phyloP scores from a whole-genome alignment of 2,329 filamentous ascomycete genomes.

The Phyllosticta citribraziliensis region DNA sequence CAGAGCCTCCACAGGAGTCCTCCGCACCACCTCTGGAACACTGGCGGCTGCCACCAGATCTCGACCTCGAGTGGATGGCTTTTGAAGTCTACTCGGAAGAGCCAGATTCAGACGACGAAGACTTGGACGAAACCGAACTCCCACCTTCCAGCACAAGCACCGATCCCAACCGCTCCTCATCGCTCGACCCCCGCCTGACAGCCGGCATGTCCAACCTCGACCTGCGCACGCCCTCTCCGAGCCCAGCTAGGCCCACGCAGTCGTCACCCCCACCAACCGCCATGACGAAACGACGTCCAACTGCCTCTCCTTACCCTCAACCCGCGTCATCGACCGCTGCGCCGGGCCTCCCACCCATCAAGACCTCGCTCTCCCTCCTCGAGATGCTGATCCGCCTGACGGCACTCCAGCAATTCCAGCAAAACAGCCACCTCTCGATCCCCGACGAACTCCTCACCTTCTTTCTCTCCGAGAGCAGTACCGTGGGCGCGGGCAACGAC shows the following conservation, averaged over 20 bases:
- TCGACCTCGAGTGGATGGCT: conserved; percentile 86
- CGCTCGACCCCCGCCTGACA: conserved; percentile 19
- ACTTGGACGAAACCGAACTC: conserved; percentile 29
- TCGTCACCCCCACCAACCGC: conserved; percentile 13
- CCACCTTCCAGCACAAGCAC: conserved; percentile 11
- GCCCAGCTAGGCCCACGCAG: conserved; percentile 11
- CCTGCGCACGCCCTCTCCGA: conserved; percentile 22
- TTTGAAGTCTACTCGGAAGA: conserved; percentile 71
- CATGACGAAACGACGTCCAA: conserved; percentile 14
- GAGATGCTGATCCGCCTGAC: conserved; percentile 82
- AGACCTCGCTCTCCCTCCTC: conserved; percentile 66
- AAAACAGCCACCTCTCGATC: conserved; percentile 79
- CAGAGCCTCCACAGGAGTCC: conserved; percentile 9
- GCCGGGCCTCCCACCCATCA: conserved; percentile 40
- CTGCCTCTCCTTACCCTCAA: conserved; percentile 18
- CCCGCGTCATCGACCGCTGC: conserved; percentile 16
- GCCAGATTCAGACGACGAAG: conserved; percentile 47
- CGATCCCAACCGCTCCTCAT: conserved; percentile 11
- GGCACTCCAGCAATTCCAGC: conserved; percentile 84
- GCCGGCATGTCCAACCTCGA: conserved; percentile 39
- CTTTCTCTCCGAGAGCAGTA: conserved; percentile 64
- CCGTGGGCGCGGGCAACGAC: conserved; percentile 55
- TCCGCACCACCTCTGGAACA: conserved; percentile 5
- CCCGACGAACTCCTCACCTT: conserved; percentile 83
- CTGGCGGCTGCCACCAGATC: conserved; percentile 59